Percentiles rank a stretch among this genome's conserved stretches.
Evolutionary conservation across 306 rosid genomes (phyloP).

Genomic region (Luffa aegyptiaca): DNA sequence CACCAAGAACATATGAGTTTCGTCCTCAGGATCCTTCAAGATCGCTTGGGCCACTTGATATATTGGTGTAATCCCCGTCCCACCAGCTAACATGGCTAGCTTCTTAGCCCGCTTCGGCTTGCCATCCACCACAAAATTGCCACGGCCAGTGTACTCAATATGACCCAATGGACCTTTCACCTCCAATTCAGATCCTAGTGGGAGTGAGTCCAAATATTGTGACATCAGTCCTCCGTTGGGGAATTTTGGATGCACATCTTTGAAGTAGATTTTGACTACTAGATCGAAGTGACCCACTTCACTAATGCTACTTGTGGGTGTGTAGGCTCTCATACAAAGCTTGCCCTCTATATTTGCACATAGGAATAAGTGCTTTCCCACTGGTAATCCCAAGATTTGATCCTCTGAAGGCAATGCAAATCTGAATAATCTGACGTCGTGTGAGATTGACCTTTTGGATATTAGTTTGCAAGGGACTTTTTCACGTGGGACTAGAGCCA

Average conservation of each 20-base stretch:
- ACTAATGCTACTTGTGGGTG: conserved; percentile 45
- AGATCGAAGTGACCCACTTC: conserved; percentile 62
- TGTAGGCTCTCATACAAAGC: conserved; percentile 82
- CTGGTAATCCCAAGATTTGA: conserved; percentile 51
- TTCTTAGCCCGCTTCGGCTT: conserved; percentile 37
- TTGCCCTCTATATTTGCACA: conserved; percentile 44
- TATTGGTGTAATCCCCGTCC: conserved; percentile 80
- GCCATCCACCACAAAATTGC: conserved; percentile 44
- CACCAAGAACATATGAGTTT: conserved; percentile 55
- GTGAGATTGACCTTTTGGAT: conserved; percentile 39
- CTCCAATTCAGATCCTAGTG: conserved; percentile 36
- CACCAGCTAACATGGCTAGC: conserved; percentile 79
- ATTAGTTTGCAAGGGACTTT: conserved; percentile 57
- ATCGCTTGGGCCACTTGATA: conserved; percentile 66
- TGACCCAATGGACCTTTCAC: conserved; percentile 83
- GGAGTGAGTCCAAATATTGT: conserved; percentile 46
- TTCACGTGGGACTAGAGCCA: conserved; percentile 51
- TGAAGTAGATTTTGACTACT: conserved; percentile 59
- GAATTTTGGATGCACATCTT: conserved; percentile 49
- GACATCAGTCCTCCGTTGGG: conserved; percentile 71
- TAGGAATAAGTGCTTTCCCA: conserved; percentile 64
- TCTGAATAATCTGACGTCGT: conserved; percentile 54
- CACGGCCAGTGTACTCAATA: conserved; percentile 59
- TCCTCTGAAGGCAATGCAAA: conserved; percentile 50
- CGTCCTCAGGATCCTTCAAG: conserved; percentile 52